These are phyloP conservation scores for Lachancea cidri DNA, from an alignment of 805 yeast genomes.

Conservation along the genomic window DNA sequence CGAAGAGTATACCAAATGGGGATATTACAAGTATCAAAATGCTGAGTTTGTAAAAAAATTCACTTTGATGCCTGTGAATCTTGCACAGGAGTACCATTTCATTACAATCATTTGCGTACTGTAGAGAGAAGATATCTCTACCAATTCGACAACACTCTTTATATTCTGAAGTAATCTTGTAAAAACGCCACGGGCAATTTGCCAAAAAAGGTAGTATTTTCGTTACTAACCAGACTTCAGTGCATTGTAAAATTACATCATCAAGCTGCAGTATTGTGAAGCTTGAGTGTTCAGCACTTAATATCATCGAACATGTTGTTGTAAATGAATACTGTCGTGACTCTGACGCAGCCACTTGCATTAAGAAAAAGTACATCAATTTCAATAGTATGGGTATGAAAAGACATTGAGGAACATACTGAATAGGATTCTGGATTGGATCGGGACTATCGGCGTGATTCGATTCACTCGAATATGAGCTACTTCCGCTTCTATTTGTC, in stretches of 20 bases:
- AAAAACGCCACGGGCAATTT: slow-evolving; percentile 6
- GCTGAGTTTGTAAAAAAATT: neutral
- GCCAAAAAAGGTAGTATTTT: neutral
- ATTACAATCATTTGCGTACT: neutral
- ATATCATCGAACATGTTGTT: slow-evolving; percentile 1
- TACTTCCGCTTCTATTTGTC: neutral
- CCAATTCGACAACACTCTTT: neutral
- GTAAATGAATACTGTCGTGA: slow-evolving; percentile 2
- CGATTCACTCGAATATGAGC: neutral
- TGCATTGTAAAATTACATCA: slow-evolving; percentile 2
- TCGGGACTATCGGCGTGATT: no score
- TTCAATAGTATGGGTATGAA: slow-evolving; percentile 3
- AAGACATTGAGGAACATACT: neutral
- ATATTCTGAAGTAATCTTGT: slow-evolving; percentile 1
- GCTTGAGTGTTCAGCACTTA: neutral
- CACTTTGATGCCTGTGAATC: slow-evolving; percentile 2
- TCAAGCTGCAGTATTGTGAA: slow-evolving; percentile 6
- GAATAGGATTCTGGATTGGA: no score
- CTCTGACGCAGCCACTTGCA: slow-evolving; percentile 5
- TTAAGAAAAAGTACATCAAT: slow-evolving; percentile 1
- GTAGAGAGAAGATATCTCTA: neutral
- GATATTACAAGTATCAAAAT: neutral
- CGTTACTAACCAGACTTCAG: slow-evolving; percentile 3
- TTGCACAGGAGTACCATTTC: slow-evolving; percentile 1
- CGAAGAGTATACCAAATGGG: slow-evolving; percentile 1